Evolutionary conservation across 116 monocot species (phyloP), one percentile per base, ranked within the genome.

Genomic region (Posidonia oceanica): DNA sequence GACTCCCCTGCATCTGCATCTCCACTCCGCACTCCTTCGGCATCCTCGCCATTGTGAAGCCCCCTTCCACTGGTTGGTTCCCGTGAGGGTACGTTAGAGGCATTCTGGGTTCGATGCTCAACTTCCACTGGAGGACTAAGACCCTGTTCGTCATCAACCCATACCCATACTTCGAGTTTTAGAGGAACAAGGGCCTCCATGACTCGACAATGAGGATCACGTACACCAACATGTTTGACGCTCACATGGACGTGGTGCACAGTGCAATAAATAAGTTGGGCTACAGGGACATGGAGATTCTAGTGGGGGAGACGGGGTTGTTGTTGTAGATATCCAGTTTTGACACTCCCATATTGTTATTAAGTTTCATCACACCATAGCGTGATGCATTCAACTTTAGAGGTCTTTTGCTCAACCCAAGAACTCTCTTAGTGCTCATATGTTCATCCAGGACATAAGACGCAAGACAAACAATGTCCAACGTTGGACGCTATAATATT

Each of bases 261-360:
- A 29, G 1, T 29, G 29, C 29, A 29, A 29, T 29, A 29, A 29
- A 65, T 41, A 14, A 72, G 7, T 53, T 77, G 4, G 87, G 90
- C 4, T 94, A 80, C 75, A 75, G 85, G 4, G 69, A 72, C 18
- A 63, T 76, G 22, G 83, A 83, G 20, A 78, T 90, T 72, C 85
- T 79, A 0, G 85, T 94, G 59, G 90, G 85, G 8, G 94, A 94
- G 76, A 94, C 90, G 3, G 94, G 94, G n/a, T 94, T 90, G 94
- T 87, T 90, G 16, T 85, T 81, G 56, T n/a, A n/a, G n/a, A n/a
- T n/a, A n/a, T n/a, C n/a, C n/a, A n/a, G n/a, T n/a, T n/a, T n/a
- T n/a, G n/a, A n/a, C n/a, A n/a, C n/a, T n/a, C n/a, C n/a, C n/a
- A n/a, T n/a, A n/a, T n/a, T n/a, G n/a, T n/a, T n/a, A n/a, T n/a